Evolutionary conservation across 2,329 filamentous ascomycete species (phyloP), one percentile per base, ranked within the genome.

Genomic region (Fusarium miscanthi): DNA sequence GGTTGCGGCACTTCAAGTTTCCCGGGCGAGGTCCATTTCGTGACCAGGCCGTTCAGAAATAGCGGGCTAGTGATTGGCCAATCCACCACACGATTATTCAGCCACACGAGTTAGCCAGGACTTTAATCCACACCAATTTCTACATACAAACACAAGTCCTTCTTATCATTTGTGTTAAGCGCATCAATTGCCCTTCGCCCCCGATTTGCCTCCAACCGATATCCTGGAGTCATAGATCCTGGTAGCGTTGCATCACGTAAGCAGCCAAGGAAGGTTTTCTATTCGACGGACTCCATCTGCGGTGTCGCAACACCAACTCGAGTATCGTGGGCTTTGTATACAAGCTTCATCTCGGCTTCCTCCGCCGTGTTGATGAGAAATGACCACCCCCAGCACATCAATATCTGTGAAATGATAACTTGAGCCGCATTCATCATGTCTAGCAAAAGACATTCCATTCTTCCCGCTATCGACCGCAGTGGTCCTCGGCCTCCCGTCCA

Each of bases 401-500:
- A 25, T 48, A 63, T 16, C 31, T 30, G 38, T 64, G 52, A 58
- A 17, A 66, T 71, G 59, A 58, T 37, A 62, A 30, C 42, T 23
- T 49, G 59, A 73, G 51, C 58, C 38, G 35, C 45, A 23, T 53
- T 14, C 62, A 59, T 46, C 58, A 82, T 82, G 81, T 84, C 84
- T 30, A 83, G 75, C 75, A 90, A 89, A 77, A 85, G 88, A 59
- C 85, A 87, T 72, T 91, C 89, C 0, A 84, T 88, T 75, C 80
- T 89, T 64, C 87, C 89, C 17, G 82, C 87, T 27, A 81, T 85
- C 69, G 85, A 87, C 60, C 81, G 84, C 41, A 84, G 86, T 58
- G 87, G 86, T 17, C 88, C 89, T 4, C 89, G 88, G 76, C 87
- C 90, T 1, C 90, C 90, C 4, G 87, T 90, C 56, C 86, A 88